phyloP scores from a whole-genome alignment of 495 filamentous ascomycete species.

The Jackrogersella multiformis region DNA sequence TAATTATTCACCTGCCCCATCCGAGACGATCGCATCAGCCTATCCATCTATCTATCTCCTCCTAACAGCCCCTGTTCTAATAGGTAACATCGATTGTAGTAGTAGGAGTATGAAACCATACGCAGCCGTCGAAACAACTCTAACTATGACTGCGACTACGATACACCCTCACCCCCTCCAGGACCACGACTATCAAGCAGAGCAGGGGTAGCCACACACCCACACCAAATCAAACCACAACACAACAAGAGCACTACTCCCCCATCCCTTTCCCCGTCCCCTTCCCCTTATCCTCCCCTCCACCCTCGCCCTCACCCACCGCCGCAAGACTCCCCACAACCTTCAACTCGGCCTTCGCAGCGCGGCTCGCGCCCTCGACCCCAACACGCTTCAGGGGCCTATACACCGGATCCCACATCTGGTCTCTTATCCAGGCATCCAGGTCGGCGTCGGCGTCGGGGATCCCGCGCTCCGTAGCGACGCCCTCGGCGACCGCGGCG shows the following conservation, averaged over 20 bases:
- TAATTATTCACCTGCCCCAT: neutral
- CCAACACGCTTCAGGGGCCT: slow-evolving; percentile 67
- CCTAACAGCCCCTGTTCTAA: too few species aligned
- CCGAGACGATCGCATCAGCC: too few species aligned
- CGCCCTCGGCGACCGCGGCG: slow-evolving; percentile 72
- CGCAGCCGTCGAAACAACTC: too few species aligned
- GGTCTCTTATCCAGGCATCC: slow-evolving; percentile 83
- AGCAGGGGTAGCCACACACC: too few species aligned
- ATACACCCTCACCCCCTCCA: too few species aligned
- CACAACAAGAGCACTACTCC: slow-evolving; percentile 9
- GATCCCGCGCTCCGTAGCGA: slow-evolving; percentile 67
- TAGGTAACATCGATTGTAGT: too few species aligned
- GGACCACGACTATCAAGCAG: too few species aligned
- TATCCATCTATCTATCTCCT: too few species aligned
- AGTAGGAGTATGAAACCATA: too few species aligned
- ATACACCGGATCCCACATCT: slow-evolving; percentile 91
- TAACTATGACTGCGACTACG: too few species aligned
- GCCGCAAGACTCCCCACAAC: slow-evolving; percentile 52
- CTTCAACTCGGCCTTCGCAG: slow-evolving; percentile 69
- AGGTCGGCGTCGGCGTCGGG: slow-evolving; percentile 60
- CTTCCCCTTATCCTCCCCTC: too few species aligned
- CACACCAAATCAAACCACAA: neutral
- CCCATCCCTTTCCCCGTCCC: too few species aligned
- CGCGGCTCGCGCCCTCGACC: slow-evolving; percentile 56
- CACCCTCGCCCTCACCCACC: slow-evolving; percentile 4